Base-by-base conservation (phyloP, 1,139 yeast genomes). In the Kodamaea alishanica region DNA sequence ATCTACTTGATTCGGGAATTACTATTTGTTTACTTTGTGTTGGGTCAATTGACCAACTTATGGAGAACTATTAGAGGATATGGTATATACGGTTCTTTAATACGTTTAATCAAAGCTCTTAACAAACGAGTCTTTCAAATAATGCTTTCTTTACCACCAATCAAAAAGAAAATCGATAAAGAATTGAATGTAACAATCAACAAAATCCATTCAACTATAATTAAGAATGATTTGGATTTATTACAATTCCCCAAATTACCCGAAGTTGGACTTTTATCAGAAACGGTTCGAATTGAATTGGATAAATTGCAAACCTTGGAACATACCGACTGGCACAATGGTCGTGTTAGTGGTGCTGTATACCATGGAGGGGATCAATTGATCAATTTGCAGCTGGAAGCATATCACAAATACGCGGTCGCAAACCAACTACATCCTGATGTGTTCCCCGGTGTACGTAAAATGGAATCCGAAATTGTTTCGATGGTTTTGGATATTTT, bases 401-500 rank as follows among this genome's bases (percentile, higher is more conserved):
- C 96, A 0, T 90, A 81, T 57, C 76, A 79, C 38, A 75, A 75
- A 54, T 90, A 78, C 59, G 78, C 94, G 6, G 89, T 90, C 23
- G 89, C 97, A 4, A 92, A 92, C 62, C 98, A 92, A 61, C 70
- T 92, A 41, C 98, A 92, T 56, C 98, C 98, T 0, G 97, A 92
- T 61, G 95, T 89, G 6, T 92, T 92, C 57, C 98, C 98, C 0
- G 97, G 95, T 2, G 87, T 92, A 5, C 78, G 98, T 31, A 89
- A 90, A 60, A 90, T 92, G 96, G 98, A 92, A 56, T 74, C 96
- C 2, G 97, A 92, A 57, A 87, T 90, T 6, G 97, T 92, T 3
- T 71, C 94, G 1, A 92, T 92, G 97, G 94, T 86, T 6, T 68
- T 92, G 47, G 75, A 73, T 20, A 55, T 89, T 51, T 92, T 84